Evolutionary conservation across 371 early-diverging fungal genomes (phyloP).

Genomic region (Mucor indicus): DNA sequence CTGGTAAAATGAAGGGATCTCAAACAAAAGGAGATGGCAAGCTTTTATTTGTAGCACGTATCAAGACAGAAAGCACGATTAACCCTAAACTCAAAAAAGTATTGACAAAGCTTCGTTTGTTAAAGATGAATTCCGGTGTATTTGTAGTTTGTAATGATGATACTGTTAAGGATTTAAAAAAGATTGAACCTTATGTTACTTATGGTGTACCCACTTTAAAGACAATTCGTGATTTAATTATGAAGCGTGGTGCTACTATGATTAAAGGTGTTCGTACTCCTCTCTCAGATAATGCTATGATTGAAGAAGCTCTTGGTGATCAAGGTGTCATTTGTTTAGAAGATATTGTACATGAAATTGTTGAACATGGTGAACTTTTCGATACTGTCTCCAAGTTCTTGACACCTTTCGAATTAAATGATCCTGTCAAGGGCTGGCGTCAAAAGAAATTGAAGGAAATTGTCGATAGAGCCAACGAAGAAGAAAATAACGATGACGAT

Average conservation of each 20-base stretch:
- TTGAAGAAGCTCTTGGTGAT: slow-evolving; percentile 94
- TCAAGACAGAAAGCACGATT: slow-evolving; percentile 91
- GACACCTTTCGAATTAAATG: slow-evolving; percentile 96
- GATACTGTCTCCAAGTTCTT: slow-evolving; percentile 88
- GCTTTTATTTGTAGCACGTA: slow-evolving; percentile 93
- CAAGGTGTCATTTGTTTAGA: slow-evolving; percentile 97
- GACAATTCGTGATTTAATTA: slow-evolving; percentile 96
- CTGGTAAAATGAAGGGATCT: slow-evolving; percentile 78
- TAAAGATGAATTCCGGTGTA: slow-evolving; percentile 96
- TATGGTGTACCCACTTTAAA: slow-evolving; percentile 96
- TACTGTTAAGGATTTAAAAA: slow-evolving; percentile 92
- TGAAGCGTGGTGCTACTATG: slow-evolving; percentile 98
- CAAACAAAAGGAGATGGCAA: slow-evolving; percentile 85
- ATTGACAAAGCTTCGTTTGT: slow-evolving; percentile 93
- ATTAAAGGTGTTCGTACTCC: slow-evolving; percentile 92
- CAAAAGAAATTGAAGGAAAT: slow-evolving; percentile 94
- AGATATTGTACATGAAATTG: slow-evolving; percentile 98
- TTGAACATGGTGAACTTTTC: slow-evolving; percentile 88
- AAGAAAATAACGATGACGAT: slow-evolving; percentile 91
- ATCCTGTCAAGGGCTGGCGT: slow-evolving; percentile 96
- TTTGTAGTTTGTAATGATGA: slow-evolving; percentile 96
- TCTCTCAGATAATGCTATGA: slow-evolving; percentile 92
- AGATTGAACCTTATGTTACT: slow-evolving; percentile 95
- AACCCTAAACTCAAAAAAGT: slow-evolving; percentile 97
- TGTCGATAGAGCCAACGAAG: slow-evolving; percentile 89